Evolutionary conservation across 2,329 filamentous ascomycete species (phyloP).

Genomic region (Fulvia fulva): DNA sequence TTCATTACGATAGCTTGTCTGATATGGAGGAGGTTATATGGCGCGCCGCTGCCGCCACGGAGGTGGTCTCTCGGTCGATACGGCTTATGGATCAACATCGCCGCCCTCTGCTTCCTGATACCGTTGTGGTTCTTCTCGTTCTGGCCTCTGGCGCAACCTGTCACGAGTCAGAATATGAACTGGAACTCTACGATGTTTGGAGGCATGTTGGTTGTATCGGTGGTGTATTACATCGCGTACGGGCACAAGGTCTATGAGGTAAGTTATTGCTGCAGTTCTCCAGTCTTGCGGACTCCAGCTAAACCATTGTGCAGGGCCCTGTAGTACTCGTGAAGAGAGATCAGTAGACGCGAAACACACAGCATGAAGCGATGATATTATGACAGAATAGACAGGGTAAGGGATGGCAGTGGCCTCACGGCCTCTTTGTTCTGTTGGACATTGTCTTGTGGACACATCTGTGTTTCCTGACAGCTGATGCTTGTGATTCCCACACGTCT

Average conservation of each 20-base stretch:
- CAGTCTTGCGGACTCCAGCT: not conserved
- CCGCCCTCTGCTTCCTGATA: conserved; percentile 16
- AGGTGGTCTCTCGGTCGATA: conserved; percentile 39
- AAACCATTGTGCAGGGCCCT: conserved; percentile 3
- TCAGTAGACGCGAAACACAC: not conserved
- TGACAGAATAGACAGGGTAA: not conserved
- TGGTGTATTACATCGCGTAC: conserved; percentile 16
- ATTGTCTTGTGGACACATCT: not conserved
- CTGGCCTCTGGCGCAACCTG: conserved; percentile 12
- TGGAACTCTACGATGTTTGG: conserved; percentile 18
- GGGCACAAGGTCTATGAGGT: conserved; percentile 17
- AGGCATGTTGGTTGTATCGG: conserved; percentile 14
- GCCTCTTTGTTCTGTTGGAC: not conserved
- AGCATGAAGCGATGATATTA: not conserved
- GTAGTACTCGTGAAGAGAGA: conserved; percentile 17
- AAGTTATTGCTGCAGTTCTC: not conserved
- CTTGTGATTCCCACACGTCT: not conserved
- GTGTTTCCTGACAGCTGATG: not conserved
- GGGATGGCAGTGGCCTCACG: not conserved
- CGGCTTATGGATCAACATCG: conserved; percentile 39
- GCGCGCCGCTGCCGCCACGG: conserved; percentile 33
- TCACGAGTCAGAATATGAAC: conserved; percentile 13
- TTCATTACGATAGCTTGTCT: conserved; percentile 37
- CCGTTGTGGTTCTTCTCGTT: conserved; percentile 17
- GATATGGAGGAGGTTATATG: conserved; percentile 34